Conservation (phyloP, 345 rosid genomes). For the Aegle marmelos region DNA sequence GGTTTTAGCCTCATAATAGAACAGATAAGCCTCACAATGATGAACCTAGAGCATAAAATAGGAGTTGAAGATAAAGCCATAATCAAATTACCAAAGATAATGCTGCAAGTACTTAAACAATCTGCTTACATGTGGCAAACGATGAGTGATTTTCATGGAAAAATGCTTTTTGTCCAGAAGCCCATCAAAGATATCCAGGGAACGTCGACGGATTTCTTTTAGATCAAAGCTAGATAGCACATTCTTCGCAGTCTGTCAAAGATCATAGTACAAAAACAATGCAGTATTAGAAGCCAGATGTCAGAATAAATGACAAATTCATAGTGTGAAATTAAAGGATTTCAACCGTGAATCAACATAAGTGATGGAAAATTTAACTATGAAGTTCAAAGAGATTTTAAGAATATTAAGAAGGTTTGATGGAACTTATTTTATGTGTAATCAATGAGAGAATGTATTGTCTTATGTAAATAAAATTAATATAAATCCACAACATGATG, state of each 20-base stretch:
- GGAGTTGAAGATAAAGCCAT: neutral
- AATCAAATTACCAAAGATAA: neutral
- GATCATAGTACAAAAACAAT: neutral
- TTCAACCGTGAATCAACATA: neutral
- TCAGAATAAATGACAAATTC: neutral
- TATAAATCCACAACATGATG: too few species aligned
- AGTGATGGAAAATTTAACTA: neutral
- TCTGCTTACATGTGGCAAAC: slow-evolving; percentile 30
- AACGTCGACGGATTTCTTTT: neutral
- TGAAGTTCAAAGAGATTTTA: neutral
- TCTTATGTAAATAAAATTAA: too few species aligned
- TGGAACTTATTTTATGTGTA: too few species aligned
- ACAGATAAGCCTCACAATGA: slow-evolving; percentile 1
- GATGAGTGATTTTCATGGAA: slow-evolving; percentile 10
- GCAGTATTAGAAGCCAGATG: neutral
- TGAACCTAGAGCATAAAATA: neutral
- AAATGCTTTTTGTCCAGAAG: slow-evolving; percentile 9
- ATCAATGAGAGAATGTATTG: too few species aligned
- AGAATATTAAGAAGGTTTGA: too few species aligned
- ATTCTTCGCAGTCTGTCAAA: slow-evolving; percentile 22
- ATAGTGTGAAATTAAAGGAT: neutral
- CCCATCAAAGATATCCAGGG: slow-evolving; percentile 8
- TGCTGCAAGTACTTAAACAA: neutral
- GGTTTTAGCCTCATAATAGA: slow-evolving; percentile 32
- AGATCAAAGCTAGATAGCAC: neutral